phyloP scores from a whole-genome alignment of 345 rosid species.

The Ailanthus altissimus region DNA sequence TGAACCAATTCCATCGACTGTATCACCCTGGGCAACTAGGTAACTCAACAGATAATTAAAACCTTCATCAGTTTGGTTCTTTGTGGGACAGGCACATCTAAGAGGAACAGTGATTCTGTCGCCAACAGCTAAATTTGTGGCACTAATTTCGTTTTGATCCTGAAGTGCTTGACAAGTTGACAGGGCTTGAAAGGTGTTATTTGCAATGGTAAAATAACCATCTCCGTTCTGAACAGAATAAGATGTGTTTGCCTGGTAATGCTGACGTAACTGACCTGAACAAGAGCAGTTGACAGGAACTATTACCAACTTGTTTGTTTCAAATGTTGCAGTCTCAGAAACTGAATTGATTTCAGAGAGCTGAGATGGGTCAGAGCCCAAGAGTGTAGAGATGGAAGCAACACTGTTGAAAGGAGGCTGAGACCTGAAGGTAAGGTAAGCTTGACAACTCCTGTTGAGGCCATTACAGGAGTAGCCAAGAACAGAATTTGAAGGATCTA shows the following conservation, averaged over 20 bases:
- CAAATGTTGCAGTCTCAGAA: constrained; percentile 37
- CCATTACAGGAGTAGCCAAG: constrained; percentile 84
- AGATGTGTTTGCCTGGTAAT: constrained; percentile 54
- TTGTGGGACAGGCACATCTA: constrained; percentile 72
- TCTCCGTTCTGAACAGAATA: constrained; percentile 42
- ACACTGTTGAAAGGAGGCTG: constrained; percentile 49
- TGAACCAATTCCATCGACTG: constrained; percentile 29
- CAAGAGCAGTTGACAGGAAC: constrained; percentile 82
- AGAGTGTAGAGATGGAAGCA: constrained; percentile 56
- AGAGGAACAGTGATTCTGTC: constrained; percentile 47
- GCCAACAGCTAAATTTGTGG: constrained; percentile 36
- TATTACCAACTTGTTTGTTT: constrained; percentile 46
- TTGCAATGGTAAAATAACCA: constrained; percentile 40
- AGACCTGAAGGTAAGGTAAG: constrained; percentile 66
- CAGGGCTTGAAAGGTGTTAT: constrained; percentile 61
- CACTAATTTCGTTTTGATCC: constrained; percentile 32
- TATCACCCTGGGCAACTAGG: constrained; percentile 37
- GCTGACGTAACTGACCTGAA: constrained; percentile 35
- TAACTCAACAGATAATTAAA: constrained; percentile 50
- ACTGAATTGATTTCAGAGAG: constrained; percentile 51
- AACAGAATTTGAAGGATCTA: constrained; percentile 39
- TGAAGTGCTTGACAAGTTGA: constrained; percentile 79
- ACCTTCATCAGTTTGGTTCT: constrained; percentile 40
- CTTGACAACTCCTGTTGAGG: constrained; percentile 52
- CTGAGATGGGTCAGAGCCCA: constrained; percentile 48